Base-by-base conservation (phyloP, 2,329 filamentous ascomycete genomes). In the Paraconiothyrium sp. region DNA sequence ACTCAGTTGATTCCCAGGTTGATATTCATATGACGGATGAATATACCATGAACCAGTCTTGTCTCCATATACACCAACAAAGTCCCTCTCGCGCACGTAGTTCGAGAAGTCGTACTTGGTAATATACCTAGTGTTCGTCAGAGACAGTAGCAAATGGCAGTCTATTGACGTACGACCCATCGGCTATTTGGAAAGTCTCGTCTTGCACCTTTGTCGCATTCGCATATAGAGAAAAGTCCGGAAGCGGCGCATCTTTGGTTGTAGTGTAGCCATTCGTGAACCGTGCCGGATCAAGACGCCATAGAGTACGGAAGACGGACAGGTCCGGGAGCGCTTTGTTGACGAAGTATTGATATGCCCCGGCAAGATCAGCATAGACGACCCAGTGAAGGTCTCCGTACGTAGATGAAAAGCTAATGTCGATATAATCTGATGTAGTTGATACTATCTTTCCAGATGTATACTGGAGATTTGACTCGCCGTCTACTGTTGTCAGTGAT, bases 311-410 rank as follows among this genome's bases (percentile, higher is more conserved):
- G 64, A 83, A 82, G 60, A 83, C 80, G 52, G 81, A 80, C 13
- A 84, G 73, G 0, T 70, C 71, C 0, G 82, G 81, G 14, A 84
- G 68, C 13, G 76, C 79, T 57, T 73, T 78, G 69, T 84, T 84
- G 60, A 84, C 81, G 54, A 84, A 82, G 70, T 84, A 84, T 57
- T 84, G 82, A 58, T 84, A 84, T 9, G 82, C 81, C n/a, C 82
- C 82, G 1, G 78, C 70, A 2, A 83, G 77, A 11, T 79, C 76
- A 0, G 77, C 70, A 57, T 79, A 78, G 59, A 84, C 79, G 22
- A 84, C 80, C 81, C 82, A 84, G 63, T 84, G 82, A 51, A 83
- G 74, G 54, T 83, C 81, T 14, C 80, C 81, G 62, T 80, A 79
- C 3, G 58, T 65, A 0, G 82, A 78, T 8, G 71, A 76, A 67